These are phyloP conservation scores for Malassezia yamatoensis DNA, from an alignment of 1,284 basidiomycete species.

Conservation along the genomic window DNA sequence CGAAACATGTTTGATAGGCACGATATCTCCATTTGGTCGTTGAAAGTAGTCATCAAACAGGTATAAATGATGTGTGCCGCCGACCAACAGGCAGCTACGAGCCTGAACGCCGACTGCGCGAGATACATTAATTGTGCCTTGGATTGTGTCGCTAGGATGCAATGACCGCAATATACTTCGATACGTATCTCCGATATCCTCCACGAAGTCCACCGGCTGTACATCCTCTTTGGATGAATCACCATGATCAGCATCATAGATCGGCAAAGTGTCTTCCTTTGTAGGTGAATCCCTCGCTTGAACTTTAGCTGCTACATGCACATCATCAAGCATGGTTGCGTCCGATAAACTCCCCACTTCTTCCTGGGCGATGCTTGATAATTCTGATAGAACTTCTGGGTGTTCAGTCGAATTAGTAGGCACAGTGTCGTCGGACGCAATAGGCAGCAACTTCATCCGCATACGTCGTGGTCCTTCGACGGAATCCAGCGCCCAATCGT, in stretches of 20 bases:
- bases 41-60: constrained; percentile 88
- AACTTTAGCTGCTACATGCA: not conserved
- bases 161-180: constrained; percentile 53
- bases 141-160: constrained; percentile 78
- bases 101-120: constrained; percentile 37
- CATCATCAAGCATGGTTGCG: not conserved
- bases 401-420: not conserved
- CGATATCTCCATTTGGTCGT: constrained; percentile 72
- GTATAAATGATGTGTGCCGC: constrained; percentile 74
- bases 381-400: not conserved
- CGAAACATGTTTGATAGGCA: constrained; percentile 77
- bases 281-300: not conserved
- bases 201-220: constrained; percentile 22
- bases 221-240: not conserved
- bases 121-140: constrained; percentile 58
- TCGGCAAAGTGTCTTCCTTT: not conserved
- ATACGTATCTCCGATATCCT: constrained; percentile 57
- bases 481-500: constrained; percentile 35
- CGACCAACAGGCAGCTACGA: constrained; percentile 73
- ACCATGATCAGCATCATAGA: not conserved
- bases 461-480: constrained; percentile 43
- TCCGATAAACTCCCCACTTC: not conserved
- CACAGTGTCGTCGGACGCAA: constrained; percentile 15
- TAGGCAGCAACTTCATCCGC: constrained; percentile 32
- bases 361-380: not conserved